Conservation (phyloP, 768 basidiomycete genomes). For the Leccinum imitatum region DNA sequence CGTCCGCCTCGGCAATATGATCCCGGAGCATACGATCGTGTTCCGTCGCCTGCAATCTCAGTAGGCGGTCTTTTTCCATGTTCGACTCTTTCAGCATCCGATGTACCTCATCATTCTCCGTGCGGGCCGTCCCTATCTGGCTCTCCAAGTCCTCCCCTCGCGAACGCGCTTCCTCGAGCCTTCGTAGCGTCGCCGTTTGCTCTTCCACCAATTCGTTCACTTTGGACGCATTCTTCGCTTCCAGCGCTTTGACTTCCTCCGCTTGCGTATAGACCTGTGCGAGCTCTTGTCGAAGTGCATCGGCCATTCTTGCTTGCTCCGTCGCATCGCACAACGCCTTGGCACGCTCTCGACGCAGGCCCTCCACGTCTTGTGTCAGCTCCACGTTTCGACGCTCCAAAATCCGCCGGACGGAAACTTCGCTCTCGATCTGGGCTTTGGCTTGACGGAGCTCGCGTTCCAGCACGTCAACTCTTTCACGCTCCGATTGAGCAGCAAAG, state of each 20-base stretch:
- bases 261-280: conserved; percentile 58
- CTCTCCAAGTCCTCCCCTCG: conserved; percentile 74
- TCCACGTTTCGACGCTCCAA: conserved; percentile 65
- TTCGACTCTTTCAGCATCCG: conserved; percentile 66
- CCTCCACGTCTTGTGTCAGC: conserved; percentile 53
- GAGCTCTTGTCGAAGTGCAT: conserved; percentile 62
- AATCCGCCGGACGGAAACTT: conserved; percentile 57
- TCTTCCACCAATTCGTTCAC: conserved; percentile 69
- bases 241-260: conserved; percentile 66
- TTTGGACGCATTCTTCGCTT: conserved; percentile 61
- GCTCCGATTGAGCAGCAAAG: conserved; percentile 41
- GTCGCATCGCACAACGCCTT: conserved; percentile 67
- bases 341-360: conserved; percentile 52
- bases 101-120: conserved; percentile 68
- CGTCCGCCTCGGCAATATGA: conserved; percentile 89
- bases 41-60: conserved; percentile 70
- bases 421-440: conserved; percentile 62
- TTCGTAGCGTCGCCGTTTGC: conserved; percentile 67
- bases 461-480: conserved; percentile 51
- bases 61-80: conserved; percentile 74
- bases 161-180: conserved; percentile 71
- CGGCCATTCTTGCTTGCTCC: conserved; percentile 59
- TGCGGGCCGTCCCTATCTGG: conserved; percentile 67
- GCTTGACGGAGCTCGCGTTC: conserved; percentile 67
- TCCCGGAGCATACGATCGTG: conserved; percentile 73